phyloP scores from a whole-genome alignment of 2,329 filamentous ascomycete species.

The Clarireedia homoeocarpa region DNA sequence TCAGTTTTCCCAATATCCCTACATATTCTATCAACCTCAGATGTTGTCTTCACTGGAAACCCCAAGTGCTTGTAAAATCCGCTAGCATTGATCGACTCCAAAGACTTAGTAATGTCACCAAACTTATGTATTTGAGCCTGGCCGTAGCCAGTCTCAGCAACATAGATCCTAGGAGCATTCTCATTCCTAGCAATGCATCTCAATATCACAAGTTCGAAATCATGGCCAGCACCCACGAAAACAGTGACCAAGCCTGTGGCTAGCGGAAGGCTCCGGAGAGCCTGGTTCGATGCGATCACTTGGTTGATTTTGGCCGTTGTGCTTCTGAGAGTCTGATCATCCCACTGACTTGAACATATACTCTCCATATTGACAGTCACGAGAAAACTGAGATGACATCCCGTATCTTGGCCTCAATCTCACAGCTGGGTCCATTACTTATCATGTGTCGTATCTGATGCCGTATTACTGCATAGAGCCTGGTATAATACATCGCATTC shows the following conservation, averaged over 20 bases:
- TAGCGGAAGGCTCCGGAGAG: not conserved
- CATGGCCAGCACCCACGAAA: not conserved
- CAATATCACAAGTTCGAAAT: not conserved
- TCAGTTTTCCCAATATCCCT: not conserved
- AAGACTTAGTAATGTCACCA: not conserved
- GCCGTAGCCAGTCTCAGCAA: not conserved
- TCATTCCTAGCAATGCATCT: not conserved
- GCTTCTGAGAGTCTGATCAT: not conserved
- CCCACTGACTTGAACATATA: not conserved
- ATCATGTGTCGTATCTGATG: too few relatives aligned
- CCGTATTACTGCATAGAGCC: too few relatives aligned
- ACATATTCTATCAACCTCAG: not conserved
- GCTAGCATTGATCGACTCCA: not conserved
- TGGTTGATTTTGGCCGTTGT: not conserved
- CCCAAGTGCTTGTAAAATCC: not conserved
- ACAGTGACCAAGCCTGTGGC: not conserved
- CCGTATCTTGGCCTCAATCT: too few relatives aligned
- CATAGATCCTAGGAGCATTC: not conserved
- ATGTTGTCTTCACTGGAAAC: not conserved
- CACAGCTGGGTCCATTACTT: too few relatives aligned
- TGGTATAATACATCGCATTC: too few relatives aligned
- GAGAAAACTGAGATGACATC: too few relatives aligned
- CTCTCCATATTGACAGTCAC: too few relatives aligned
- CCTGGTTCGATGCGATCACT: not conserved
- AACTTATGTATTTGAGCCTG: not conserved